Evolutionary conservation across 768 basidiomycete species (phyloP).

Genomic region (Rhodotorula diobovata): DNA sequence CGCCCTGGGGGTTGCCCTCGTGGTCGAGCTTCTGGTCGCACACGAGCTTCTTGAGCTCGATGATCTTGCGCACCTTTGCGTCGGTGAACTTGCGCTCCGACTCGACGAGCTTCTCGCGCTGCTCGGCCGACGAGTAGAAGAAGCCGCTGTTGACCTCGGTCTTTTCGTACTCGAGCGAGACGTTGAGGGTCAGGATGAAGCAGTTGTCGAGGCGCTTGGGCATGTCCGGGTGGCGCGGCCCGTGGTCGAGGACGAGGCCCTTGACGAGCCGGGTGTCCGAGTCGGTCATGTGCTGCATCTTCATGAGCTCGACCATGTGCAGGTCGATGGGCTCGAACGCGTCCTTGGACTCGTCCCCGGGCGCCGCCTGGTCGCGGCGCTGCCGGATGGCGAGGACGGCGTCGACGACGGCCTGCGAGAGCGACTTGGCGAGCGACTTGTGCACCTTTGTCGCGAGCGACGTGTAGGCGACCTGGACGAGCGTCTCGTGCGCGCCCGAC

Average conservation of each 20-base stretch:
- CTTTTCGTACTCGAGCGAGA: conserved; percentile 97
- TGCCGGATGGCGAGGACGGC: conserved; percentile 79
- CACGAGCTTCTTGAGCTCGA: conserved; percentile 91
- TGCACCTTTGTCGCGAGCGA: conserved; percentile 92
- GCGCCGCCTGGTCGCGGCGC: conserved; percentile 46
- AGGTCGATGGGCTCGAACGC: conserved; percentile 83
- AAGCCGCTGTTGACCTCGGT: conserved; percentile 99
- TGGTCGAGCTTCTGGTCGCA: conserved; percentile 88
- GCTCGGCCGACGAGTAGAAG: conserved; percentile 97
- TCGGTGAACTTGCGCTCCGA: conserved; percentile 92
- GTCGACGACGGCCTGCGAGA: conserved; percentile 90
- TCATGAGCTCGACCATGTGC: conserved; percentile 99
- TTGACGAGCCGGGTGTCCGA: conserved; percentile 93
- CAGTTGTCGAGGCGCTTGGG: conserved; percentile 96
- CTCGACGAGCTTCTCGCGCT: conserved; percentile 97
- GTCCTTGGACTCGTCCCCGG: conserved; percentile 44
- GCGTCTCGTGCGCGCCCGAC: conserved; percentile 66
- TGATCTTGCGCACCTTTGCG: conserved; percentile 87
- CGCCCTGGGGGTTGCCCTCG: conserved; percentile 43
- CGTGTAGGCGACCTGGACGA: conserved; percentile 91
- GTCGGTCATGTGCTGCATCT: conserved; percentile 98
- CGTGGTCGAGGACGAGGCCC: conserved; percentile 94
- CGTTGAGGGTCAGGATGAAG: conserved; percentile 89
- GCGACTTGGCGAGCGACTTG: conserved; percentile 70
- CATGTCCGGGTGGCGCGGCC: conserved; percentile 92